Conservation (phyloP, 805 yeast species). For the Saccharomycopsis fodiens region DNA sequence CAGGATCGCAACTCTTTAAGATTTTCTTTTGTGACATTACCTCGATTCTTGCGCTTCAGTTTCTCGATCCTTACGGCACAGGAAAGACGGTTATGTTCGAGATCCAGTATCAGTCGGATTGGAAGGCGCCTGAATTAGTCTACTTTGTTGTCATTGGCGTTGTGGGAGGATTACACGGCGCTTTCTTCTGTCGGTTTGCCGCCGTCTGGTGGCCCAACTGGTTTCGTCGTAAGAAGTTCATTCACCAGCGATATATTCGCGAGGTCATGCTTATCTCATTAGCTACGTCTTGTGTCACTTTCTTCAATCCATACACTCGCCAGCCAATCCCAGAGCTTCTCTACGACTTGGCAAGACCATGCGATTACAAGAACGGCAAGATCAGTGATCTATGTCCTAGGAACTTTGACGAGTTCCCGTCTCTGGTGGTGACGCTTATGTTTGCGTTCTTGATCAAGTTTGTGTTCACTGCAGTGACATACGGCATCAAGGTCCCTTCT, state of each 20-base stretch:
- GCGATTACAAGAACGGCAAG: conserved; percentile 24
- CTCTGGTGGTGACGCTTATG: conserved; percentile 29
- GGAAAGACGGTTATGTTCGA: conserved; percentile 52
- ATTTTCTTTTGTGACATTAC: conserved; percentile 49
- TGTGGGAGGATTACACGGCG: conserved; percentile 49
- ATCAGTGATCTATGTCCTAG: conserved; percentile 25
- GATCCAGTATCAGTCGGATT: conserved; percentile 41
- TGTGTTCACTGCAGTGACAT: conserved; percentile 42
- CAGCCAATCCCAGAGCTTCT: conserved; percentile 43
- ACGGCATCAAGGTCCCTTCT: conserved; percentile 51
- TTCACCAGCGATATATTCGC: conserved; percentile 33
- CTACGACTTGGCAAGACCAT: conserved; percentile 43
- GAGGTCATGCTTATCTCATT: conserved; percentile 40
- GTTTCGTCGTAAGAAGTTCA: conserved; percentile 29
- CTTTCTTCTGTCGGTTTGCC: conserved; percentile 38
- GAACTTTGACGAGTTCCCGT: conserved; percentile 25
- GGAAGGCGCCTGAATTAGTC: conserved; percentile 42
- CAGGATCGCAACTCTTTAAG: conserved; percentile 46
- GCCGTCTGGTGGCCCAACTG: conserved; percentile 32
- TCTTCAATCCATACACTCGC: conserved; percentile 41
- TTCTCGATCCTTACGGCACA: conserved; percentile 52
- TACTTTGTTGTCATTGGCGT: conserved; percentile 41
- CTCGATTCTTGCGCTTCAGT: conserved; percentile 43
- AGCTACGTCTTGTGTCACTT: conserved; percentile 40
- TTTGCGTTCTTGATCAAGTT: conserved; percentile 39